Conservation (phyloP, 139 green algal genomes). For the Tetraselmis striata region DNA sequence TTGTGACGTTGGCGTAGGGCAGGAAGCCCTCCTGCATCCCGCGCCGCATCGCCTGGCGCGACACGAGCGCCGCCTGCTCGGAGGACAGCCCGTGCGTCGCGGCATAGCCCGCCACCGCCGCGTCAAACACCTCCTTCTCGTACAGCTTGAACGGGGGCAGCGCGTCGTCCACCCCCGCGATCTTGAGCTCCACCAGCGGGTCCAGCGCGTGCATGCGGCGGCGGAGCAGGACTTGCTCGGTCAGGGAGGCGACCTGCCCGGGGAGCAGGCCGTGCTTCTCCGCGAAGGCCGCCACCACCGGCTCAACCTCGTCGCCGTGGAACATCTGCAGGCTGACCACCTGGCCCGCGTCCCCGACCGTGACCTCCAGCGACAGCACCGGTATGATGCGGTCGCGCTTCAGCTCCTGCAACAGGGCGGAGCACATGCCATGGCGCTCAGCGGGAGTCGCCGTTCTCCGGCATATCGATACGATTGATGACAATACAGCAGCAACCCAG, state of each 20-base stretch:
- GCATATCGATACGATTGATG: no score
- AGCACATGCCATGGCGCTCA: no score
- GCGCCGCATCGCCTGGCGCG: not conserved
- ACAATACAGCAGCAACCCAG: no score
- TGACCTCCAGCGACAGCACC: not conserved
- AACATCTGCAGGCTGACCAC: not conserved
- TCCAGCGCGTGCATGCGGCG: not conserved
- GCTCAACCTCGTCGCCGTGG: not conserved
- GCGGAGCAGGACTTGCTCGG: not conserved
- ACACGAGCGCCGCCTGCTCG: not conserved
- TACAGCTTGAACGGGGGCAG: not conserved
- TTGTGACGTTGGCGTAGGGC: not conserved
- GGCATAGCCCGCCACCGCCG: not conserved
- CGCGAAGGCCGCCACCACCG: not conserved
- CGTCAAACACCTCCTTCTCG: not conserved
- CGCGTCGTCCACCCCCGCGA: not conserved
- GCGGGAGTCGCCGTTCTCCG: no score
- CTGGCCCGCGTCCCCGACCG: not conserved
- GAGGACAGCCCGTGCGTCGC: not conserved
- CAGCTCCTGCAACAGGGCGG: no score
- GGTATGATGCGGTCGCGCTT: not conserved
- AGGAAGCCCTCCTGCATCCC: not conserved
- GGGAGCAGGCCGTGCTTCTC: not conserved
- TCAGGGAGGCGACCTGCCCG: not conserved
- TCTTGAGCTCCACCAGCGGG: not conserved